phyloP scores from a whole-genome alignment of 192 early-diverging fungal species.

The Podila epigama region DNA sequence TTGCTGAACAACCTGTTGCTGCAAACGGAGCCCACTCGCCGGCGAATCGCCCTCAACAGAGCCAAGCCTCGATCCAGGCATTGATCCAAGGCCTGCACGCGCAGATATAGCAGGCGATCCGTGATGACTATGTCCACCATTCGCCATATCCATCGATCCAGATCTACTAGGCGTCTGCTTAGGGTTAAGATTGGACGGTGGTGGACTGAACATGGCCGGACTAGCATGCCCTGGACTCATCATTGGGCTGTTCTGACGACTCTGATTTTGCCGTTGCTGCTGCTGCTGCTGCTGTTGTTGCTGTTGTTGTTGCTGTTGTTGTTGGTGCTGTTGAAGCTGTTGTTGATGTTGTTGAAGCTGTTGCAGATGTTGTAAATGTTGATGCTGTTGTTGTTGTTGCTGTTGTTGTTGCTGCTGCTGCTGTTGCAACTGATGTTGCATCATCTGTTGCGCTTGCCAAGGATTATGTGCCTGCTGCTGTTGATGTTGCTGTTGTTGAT shows the following conservation, averaged over 20 bases:
- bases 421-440: neutral
- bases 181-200: neutral
- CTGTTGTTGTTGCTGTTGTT: neutral
- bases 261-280: neutral
- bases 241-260: conserved; percentile 1
- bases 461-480: conserved; percentile 16
- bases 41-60: neutral
- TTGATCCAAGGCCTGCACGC: neutral
- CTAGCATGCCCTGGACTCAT: conserved; percentile 1
- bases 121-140: neutral
- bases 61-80: conserved; percentile 2
- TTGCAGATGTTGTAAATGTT: neutral
- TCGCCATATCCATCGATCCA: conserved; percentile 4
- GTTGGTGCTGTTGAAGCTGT: neutral
- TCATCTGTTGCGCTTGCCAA: neutral
- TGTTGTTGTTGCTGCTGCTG: neutral
- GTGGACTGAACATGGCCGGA: conserved; percentile 1
- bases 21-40: neutral
- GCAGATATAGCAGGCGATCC: neutral
- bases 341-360: neutral
- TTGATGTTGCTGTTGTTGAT: neutral
- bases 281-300: neutral
- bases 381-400: neutral
- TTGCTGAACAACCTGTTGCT: neutral
- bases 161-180: neutral